Percentiles rank a stretch among this genome's conserved stretches.
These are phyloP conservation scores for Salicornia ramosissima DNA, from an alignment of 148 eudicot genomes.

Conservation along the genomic window DNA sequence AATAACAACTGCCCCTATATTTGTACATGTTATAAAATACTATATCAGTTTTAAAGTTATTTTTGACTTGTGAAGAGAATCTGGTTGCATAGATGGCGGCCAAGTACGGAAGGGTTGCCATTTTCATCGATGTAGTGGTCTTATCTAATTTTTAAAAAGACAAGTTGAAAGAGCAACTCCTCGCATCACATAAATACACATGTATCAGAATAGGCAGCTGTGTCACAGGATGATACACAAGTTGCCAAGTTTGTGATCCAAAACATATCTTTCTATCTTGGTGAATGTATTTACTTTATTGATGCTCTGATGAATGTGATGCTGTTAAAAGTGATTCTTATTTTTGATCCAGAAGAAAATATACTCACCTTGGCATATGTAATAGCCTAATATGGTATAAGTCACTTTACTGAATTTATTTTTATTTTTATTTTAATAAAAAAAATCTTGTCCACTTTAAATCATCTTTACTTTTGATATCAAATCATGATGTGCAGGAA, in stretches of 20 bases:
- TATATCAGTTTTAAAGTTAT: not conserved
- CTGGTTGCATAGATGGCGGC: conserved; percentile 15
- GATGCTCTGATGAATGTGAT: conserved; percentile 21
- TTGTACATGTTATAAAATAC: not conserved
- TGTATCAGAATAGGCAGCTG: conserved; percentile 5
- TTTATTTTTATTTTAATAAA: conserved; percentile 16
- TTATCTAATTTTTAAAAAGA: conserved; percentile 22
- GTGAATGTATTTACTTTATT: conserved; percentile 13
- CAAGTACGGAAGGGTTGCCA: conserved; percentile 21
- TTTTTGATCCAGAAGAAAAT: conserved; percentile 20
- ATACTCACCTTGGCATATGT: conserved; percentile 18
- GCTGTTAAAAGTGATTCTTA: conserved; percentile 23
- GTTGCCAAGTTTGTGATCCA: conserved; percentile 23
- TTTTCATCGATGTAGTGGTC: conserved; percentile 14
- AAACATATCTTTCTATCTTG: conserved; percentile 11
- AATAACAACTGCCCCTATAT: not conserved
- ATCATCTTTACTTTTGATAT: conserved; percentile 25
- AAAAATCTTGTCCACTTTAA: conserved; percentile 19
- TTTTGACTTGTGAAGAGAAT: conserved; percentile 18
- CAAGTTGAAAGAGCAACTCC: conserved; percentile 25
- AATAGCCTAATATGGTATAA: conserved; percentile 1
- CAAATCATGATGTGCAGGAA: conserved; percentile 23
- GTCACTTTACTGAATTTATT: conserved; percentile 17
- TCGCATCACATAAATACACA: conserved; percentile 22
- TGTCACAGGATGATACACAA: conserved; percentile 21